A percentile compares a stretch with the other conserved stretches of the same genome.
phyloP scores from a whole-genome alignment of 306 rosid genomes.

The Vigna radiata region DNA sequence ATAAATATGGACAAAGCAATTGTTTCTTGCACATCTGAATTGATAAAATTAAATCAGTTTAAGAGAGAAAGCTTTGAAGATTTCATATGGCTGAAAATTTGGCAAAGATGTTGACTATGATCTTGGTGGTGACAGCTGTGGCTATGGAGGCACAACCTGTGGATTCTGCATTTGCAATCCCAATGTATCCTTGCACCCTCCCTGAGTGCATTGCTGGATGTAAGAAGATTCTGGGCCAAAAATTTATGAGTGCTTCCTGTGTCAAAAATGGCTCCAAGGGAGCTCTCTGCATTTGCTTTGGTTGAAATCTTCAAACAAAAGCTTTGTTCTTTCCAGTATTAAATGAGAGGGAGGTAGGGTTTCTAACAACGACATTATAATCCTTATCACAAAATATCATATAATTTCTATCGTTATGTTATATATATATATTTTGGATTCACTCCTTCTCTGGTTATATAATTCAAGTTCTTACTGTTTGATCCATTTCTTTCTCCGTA shows the following conservation, averaged over 20 bases:
- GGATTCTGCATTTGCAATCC: slow-evolving; percentile 45
- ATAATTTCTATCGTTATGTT: too few species aligned
- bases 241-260: slow-evolving; percentile 42
- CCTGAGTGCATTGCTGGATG: slow-evolving; percentile 39
- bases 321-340: neutral
- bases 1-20: neutral
- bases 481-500: too few species aligned
- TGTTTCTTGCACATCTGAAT: neutral
- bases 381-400: too few species aligned
- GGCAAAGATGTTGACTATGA: neutral
- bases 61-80: neutral
- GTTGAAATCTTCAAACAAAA: slow-evolving; percentile 1
- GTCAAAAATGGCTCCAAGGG: neutral
- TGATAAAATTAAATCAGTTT: neutral
- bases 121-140: neutral
- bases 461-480: too few species aligned
- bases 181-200: slow-evolving; percentile 43
- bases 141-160: neutral
- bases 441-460: too few species aligned
- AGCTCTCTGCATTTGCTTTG: slow-evolving; percentile 45
- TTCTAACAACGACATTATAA: too few species aligned
- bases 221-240: neutral
- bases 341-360: neutral
- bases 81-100: slow-evolving; percentile 32
- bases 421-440: too few species aligned